Base-by-base conservation (phyloP, 176 grass and related monocot species). In the Cymbopogon citratus region DNA sequence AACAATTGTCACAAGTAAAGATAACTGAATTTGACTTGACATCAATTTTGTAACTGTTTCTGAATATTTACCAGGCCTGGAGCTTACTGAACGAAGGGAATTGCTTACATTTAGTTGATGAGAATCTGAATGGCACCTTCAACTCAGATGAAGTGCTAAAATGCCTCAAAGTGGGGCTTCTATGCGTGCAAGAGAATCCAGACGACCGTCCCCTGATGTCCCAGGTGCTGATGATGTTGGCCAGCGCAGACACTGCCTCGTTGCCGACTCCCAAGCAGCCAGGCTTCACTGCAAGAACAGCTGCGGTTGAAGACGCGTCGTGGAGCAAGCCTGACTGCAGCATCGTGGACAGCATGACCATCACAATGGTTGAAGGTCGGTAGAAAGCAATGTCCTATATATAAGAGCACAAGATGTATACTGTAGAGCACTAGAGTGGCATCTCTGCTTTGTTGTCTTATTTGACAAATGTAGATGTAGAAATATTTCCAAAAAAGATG, bases 111-210 rank as follows among this genome's bases (percentile, higher is more conserved):
- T 72, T 93, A 23, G 87, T 85, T 5, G 81, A 90, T 3, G 68
- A 85, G 26, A 82, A 82, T 6, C 75, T 93, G 41, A 63, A 89
- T 19, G 63, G 82, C 40, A 33, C 87, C 9, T 87, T 87, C 75
- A 59, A 77, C 51, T 18, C 73, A 6, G 79, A 78, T 18, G 81
- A 93, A 70, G 87, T 81, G 31, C 12, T 90, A 2, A 93, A 84
- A 66, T 90, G 84, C 67, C 64, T 85, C 69, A 78, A 82, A 69
- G 64, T 93, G 26, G 87, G 87, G 63, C 84, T 92, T 10, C 59
- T 92, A 7, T 92, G 90, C 6, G 87, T 92, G 56, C 87, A 92
- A 80, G 87, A 87, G 76, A 83, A 84, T 66, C 84, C 90, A 5
- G 84, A 89, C 2, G 84, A 92, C 61, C 71, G 84, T 64, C 87